Conservation (phyloP, 768 basidiomycete genomes). For the Mycena rosella region DNA sequence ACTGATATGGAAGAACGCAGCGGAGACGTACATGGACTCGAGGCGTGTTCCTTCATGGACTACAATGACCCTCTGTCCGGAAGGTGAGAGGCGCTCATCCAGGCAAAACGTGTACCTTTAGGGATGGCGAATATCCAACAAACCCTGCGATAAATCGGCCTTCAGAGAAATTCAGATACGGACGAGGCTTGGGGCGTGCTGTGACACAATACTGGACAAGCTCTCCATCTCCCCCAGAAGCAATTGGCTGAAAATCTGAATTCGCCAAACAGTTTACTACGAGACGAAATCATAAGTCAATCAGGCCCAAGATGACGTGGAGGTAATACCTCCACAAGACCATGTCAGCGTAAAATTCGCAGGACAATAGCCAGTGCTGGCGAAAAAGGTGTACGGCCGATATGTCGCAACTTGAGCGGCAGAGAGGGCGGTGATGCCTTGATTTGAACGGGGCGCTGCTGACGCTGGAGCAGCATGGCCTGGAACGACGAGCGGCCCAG, state of each 20-base stretch:
- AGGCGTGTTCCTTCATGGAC: constrained; percentile 52
- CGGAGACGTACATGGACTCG: constrained; percentile 41
- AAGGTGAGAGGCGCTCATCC: neutral
- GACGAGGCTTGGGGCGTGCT: neutral
- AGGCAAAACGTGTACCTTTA: constrained; percentile 34
- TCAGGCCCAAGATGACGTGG: no score
- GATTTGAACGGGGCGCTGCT: neutral
- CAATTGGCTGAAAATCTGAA: constrained; percentile 56
- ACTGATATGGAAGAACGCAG: neutral
- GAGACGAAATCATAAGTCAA: no score
- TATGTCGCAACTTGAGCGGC: constrained; percentile 49
- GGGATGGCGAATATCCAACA: constrained; percentile 62
- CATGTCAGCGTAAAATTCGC: constrained; percentile 50
- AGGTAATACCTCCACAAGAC: constrained; percentile 54
- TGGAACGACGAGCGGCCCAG: neutral
- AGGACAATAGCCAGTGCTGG: constrained; percentile 55
- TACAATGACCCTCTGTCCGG: constrained; percentile 48
- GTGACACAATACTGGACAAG: constrained; percentile 57
- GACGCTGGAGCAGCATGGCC: constrained; percentile 6
- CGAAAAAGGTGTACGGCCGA: constrained; percentile 53
- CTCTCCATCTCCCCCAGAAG: constrained; percentile 61
- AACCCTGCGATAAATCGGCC: constrained; percentile 53
- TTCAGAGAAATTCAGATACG: neutral
- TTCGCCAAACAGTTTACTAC: constrained; percentile 56
- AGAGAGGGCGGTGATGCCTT: constrained; percentile 40